Base-by-base conservation (phyloP, 768 basidiomycete species). In the Saitozyma podzolica region DNA sequence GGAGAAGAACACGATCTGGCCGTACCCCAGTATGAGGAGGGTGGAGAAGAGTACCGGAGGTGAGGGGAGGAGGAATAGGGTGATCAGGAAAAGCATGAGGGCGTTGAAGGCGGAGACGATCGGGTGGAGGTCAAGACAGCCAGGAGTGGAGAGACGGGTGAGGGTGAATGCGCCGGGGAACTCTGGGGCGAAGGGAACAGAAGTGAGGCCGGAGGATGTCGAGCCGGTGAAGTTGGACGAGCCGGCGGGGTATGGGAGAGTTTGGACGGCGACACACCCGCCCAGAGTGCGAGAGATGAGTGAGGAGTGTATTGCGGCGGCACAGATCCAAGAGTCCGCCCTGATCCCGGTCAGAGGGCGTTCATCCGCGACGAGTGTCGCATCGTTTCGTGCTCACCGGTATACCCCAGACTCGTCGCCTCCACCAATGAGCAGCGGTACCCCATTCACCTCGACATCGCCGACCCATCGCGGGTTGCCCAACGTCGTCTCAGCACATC, bases 261-360 rank as follows among this genome's bases (percentile, higher is more conserved):
- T 40, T 14, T 66, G 61, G 60, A 73, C 51, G 19, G 47, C 54
- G 29, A 76, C 56, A 43, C 66, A 69, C 8, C 74, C 74, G 3
- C 74, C 74, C 2, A 65, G 48, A 0, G 53, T 58, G 2, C 59
- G 41, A 6, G 66, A 65, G 54, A 73, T 70, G 14, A 63, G 43
- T 4, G 52, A 54, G 5, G 74, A 58, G 43, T 73, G 72, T 6
- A 76, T 63, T 6, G 72, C 74, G 8, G 74, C 50, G n/a, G 74
- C 60, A 54, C 74, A 76, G 14, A 73, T 48, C 74, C 74, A 76
- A 10, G 72, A 73, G 49, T 76, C 74, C 29, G 72, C 74, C 10
- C 74, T 75, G 48, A 14, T 49, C 7, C 50, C 29, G 20, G 16
- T 16, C 29, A 41, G 17, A 20, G 29, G 29, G 29, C 2, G 29